Percentiles rank a stretch among this genome's conserved stretches.
Conservation (phyloP, 2,329 filamentous ascomycete species). For the Fusarium multiceps region DNA sequence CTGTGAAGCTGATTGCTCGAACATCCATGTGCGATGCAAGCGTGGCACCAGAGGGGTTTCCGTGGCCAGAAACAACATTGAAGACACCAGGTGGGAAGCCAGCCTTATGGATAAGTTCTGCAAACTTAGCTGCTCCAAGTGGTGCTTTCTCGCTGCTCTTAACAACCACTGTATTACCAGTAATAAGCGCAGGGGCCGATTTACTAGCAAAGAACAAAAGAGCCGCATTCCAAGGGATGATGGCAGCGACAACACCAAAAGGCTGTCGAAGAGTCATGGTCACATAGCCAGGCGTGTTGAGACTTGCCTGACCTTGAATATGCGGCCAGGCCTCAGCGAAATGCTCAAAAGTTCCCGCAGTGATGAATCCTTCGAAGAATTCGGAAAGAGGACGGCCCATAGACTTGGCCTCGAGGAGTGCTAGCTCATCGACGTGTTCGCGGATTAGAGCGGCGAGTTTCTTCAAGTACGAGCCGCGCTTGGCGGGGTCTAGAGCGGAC, state of each 20-base stretch:
- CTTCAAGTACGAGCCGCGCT: constrained; percentile 56
- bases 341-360: constrained; percentile 53
- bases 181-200: constrained; percentile 27
- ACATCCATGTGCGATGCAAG: constrained; percentile 75
- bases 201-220: constrained; percentile 60
- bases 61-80: constrained; percentile 78
- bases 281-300: constrained; percentile 61
- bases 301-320: constrained; percentile 58
- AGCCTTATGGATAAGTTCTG: constrained; percentile 72
- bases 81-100: constrained; percentile 81
- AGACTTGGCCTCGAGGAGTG: constrained; percentile 40
- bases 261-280: constrained; percentile 61
- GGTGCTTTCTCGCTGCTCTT: constrained; percentile 40
- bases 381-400: constrained; percentile 35
- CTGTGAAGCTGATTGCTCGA: constrained; percentile 81
- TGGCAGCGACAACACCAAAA: constrained; percentile 64
- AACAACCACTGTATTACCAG: constrained; percentile 37
- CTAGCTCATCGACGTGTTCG: constrained; percentile 56
- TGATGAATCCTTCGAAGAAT: constrained; percentile 52
- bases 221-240: constrained; percentile 69
- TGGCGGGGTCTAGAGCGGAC: constrained; percentile 53
- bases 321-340: constrained; percentile 55
- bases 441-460: constrained; percentile 59
- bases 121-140: constrained; percentile 41
- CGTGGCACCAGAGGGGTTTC: constrained; percentile 72